Percentiles rank a stretch among this genome's conserved stretches.
Evolutionary conservation across 495 filamentous ascomycete species (phyloP).

Genomic region (Penicillium pancosmium): DNA sequence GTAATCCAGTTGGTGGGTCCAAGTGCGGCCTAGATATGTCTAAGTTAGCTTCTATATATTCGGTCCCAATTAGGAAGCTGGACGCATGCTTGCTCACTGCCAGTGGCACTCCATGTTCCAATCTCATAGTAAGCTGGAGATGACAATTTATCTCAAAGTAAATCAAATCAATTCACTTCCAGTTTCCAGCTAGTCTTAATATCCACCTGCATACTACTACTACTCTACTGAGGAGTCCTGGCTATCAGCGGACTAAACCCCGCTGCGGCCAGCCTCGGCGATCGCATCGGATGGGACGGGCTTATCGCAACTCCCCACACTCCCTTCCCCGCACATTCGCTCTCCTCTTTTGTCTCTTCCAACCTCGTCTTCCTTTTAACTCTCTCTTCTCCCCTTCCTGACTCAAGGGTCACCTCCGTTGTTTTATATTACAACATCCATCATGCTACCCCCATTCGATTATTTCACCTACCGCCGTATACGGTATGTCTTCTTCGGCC

Average conservation of each 20-base stretch:
- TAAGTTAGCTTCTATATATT: too few relatives aligned
- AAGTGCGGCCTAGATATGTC: too few relatives aligned
- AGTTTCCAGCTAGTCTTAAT: too few relatives aligned
- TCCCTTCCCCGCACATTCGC: slow-evolving; percentile 2
- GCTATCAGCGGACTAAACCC: slow-evolving; percentile 19
- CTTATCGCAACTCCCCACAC: slow-evolving; percentile 11
- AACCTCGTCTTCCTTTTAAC: not conserved
- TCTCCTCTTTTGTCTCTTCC: not conserved
- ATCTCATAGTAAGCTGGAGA: too few relatives aligned
- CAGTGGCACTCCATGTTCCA: too few relatives aligned
- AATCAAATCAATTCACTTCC: too few relatives aligned
- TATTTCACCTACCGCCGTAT: slow-evolving; percentile 58
- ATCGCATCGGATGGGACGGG: too few relatives aligned
- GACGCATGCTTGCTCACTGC: not conserved
- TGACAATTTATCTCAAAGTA: too few relatives aligned
- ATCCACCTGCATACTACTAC: too few relatives aligned
- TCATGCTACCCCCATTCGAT: slow-evolving; percentile 61
- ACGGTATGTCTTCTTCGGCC: slow-evolving; percentile 40
- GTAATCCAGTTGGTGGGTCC: too few relatives aligned
- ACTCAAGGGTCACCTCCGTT: not conserved
- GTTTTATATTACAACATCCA: slow-evolving; percentile 1
- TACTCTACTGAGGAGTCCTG: too few relatives aligned
- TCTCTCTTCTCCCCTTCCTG: not conserved
- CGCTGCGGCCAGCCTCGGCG: slow-evolving; percentile 13
- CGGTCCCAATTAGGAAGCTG: not conserved